Base-by-base conservation (phyloP, 1,284 basidiomycete species). In the Coniferiporia weirii region DNA sequence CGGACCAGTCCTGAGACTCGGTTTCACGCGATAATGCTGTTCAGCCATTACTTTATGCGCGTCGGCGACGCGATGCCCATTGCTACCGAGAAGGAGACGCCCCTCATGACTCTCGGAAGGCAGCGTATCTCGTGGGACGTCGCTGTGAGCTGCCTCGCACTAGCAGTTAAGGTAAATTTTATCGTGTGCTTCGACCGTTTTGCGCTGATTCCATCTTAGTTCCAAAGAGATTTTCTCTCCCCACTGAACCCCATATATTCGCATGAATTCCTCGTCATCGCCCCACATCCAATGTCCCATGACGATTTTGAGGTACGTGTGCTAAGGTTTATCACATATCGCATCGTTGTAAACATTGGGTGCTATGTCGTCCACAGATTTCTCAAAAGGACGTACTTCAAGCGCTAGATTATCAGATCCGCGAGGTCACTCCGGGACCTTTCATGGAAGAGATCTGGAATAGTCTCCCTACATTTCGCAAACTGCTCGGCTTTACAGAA, bases 361-460 rank as follows among this genome's bases (percentile, higher is more conserved):
- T 57, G 27, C 53, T 55, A 27, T 27, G 27, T 2, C 27, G 27
- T 27, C 27, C 27, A 55, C 48, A 86, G 83, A 70, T 70, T 48
- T 77, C 81, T 3, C 84, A 87, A 62, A 76, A 80, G 20, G 80
- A 84, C 54, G 67, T 87, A 44, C 70, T 87, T n/a, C 68, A 69
- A 0, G 72, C 76, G 0, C 70, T 85, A 40, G 65, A 70, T 4
- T 85, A 79, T 66, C 69, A 70, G 40, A 67, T 87, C 5, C 81
- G 81, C 0, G 73, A 69, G 44, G 72, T 74, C 34, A 84, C 82
- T 0, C 85, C 85, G 0, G 81, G 81, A 60, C 74, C 76, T 17
- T 70, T 83, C 45, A 65, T 87, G 62, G 78, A 81, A 56, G 83
- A 87, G 61, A 66, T 87, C 0, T 84, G 81, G 81, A 61, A 66